Conservation (phyloP, 2,329 filamentous ascomycete species). For the Botrytis sinoallii region DNA sequence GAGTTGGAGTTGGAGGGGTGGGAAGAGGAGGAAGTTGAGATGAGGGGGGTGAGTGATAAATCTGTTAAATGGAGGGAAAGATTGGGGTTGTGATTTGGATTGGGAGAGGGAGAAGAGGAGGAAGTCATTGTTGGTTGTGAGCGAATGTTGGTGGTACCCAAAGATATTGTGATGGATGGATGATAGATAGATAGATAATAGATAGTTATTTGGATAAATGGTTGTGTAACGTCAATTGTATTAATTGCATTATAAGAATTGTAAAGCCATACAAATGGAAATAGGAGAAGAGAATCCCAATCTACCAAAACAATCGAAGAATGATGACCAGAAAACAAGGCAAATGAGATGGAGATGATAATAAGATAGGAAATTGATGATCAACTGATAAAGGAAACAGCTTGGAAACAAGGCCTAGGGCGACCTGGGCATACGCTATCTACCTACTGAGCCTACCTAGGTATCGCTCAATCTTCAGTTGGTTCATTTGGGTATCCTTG, state of each 20-base stretch:
- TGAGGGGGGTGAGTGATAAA: conserved; percentile 54
- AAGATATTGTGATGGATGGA: background rate
- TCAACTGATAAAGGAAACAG: conserved; percentile 13
- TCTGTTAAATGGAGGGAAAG: conserved; percentile 47
- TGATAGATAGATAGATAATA: too few species aligned
- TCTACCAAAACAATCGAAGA: background rate
- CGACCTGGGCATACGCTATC: background rate
- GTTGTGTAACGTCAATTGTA: background rate
- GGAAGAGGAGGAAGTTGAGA: conserved; percentile 42
- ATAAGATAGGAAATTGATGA: conserved; percentile 3
- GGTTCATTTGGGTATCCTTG: conserved; percentile 2
- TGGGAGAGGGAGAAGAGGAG: background rate
- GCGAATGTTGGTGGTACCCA: background rate
- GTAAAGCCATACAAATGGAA: background rate
- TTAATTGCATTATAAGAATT: background rate
- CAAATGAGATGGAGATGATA: background rate
- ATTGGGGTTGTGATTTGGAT: conserved; percentile 14
- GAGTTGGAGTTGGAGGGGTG: conserved; percentile 10
- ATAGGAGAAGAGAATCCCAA: background rate
- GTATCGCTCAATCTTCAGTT: background rate
- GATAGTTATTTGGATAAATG: background rate
- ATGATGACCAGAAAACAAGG: background rate
- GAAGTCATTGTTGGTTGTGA: conserved; percentile 5
- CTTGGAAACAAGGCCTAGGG: background rate
- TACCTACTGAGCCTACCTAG: background rate